Percentiles rank a stretch among this genome's conserved stretches.
Evolutionary conservation across 106 monocot species (phyloP).

Genomic region (Allium fistulosum): DNA sequence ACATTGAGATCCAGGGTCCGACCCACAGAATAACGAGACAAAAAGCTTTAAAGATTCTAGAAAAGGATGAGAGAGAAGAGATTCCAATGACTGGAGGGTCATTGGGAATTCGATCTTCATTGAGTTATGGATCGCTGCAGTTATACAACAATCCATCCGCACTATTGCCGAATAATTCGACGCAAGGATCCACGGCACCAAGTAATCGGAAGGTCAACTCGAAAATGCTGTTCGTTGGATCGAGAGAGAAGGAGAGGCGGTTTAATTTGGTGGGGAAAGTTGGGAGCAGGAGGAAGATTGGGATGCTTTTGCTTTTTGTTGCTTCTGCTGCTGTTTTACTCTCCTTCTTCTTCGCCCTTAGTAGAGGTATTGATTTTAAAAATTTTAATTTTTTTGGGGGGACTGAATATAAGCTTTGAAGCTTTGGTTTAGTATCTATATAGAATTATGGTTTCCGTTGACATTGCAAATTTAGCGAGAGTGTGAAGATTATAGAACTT

Average conservation of each 20-base stretch:
- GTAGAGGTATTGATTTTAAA: conserved; percentile 18
- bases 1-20: no score
- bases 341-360: conserved; percentile 20
- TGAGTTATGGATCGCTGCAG: conserved; percentile 33
- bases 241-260: conserved; percentile 24
- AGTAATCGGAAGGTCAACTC: conserved; percentile 11
- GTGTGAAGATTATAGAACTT: no score
- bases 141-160: conserved; percentile 4
- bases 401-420: no score
- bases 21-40: no score
- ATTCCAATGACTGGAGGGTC: conserved; percentile 25
- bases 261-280: conserved; percentile 25
- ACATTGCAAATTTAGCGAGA: no score
- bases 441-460: no score
- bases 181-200: not conserved
- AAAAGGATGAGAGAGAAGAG: conserved; percentile 19
- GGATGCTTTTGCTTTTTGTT: conserved; percentile 34
- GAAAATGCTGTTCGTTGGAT: conserved; percentile 20
- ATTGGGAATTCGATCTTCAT: conserved; percentile 25
- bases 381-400: no score
- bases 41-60: no score
- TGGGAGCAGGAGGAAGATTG: conserved; percentile 24
- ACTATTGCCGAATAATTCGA: conserved; percentile 11
- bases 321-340: conserved; percentile 23
- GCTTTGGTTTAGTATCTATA: no score